Conservation (phyloP, 305 asterid genomes). For the Solanum hybrid region DNA sequence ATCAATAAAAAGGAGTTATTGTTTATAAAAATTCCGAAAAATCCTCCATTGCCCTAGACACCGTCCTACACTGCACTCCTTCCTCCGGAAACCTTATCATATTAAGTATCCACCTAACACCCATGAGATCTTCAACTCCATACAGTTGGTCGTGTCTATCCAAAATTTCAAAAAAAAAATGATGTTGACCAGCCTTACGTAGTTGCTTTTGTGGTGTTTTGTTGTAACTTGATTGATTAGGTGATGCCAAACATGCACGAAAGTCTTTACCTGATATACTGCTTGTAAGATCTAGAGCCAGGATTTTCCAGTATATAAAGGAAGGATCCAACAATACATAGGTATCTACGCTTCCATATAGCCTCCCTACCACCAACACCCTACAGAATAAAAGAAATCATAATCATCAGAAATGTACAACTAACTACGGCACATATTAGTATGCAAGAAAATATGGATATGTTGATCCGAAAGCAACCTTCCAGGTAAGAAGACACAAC, state of each 20-base stretch:
- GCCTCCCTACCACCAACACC: slow-evolving; percentile 99
- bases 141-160: background rate
- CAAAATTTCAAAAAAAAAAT: background rate
- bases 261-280: slow-evolving; percentile 56
- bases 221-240: background rate
- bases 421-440: background rate
- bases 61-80: background rate
- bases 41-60: background rate
- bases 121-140: background rate
- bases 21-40: background rate
- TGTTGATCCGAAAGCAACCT: slow-evolving; percentile 34
- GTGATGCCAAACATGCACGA: background rate
- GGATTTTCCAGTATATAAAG: slow-evolving; percentile 75
- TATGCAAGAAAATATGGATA: background rate
- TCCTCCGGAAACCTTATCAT: background rate
- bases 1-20: background rate
- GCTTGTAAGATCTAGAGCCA: slow-evolving; percentile 70
- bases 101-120: background rate
- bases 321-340: slow-evolving; percentile 78
- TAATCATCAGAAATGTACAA: slow-evolving; percentile 10
- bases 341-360: slow-evolving; percentile 87
- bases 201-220: background rate
- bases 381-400: slow-evolving; percentile 30
- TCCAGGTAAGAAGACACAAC: slow-evolving; percentile 67
- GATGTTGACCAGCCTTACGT: background rate